A percentile compares a stretch with the other conserved stretches of the same genome.
Evolutionary conservation across 164 flowering plant species (phyloP).

Genomic region (Echeveria elegans): DNA sequence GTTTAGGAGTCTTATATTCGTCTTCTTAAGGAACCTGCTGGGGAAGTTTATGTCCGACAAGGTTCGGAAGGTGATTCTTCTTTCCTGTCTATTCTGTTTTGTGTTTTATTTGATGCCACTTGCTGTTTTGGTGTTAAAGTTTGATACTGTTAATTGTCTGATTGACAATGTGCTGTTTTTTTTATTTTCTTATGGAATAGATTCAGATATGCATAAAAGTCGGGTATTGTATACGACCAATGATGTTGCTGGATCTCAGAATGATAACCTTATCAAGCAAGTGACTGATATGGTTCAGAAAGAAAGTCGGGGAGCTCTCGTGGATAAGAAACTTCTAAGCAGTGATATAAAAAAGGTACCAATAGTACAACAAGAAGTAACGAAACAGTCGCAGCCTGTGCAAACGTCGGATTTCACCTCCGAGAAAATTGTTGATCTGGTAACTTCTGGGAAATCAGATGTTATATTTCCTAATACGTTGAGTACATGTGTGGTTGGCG

Average conservation of each 20-base stretch:
- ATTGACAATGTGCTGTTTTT: not conserved
- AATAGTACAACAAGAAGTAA: constrained; percentile 9
- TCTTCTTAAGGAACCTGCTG: constrained; percentile 49
- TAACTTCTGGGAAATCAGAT: not conserved
- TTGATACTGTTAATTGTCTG: not conserved
- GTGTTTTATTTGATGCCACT: not conserved
- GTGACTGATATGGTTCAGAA: constrained; percentile 26
- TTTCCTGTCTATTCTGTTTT: too few species aligned
- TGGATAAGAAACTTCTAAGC: constrained; percentile 7
- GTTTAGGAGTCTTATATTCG: constrained; percentile 35
- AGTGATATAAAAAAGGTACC: constrained; percentile 12
- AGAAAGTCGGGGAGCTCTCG: constrained; percentile 9
- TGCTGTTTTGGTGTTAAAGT: not conserved
- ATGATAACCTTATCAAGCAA: constrained; percentile 40
- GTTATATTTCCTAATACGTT: too few species aligned
- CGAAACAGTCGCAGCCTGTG: constrained; percentile 8
- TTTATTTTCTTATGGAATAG: constrained; percentile 10
- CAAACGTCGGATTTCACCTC: not conserved
- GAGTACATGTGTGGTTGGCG: too few species aligned
- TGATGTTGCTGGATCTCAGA: constrained; percentile 20
- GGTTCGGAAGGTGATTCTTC: not conserved
- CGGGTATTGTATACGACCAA: constrained; percentile 43
- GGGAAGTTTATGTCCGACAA: constrained; percentile 22
- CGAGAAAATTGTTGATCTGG: not conserved
- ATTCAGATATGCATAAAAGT: constrained; percentile 25